A percentile compares a stretch with the other conserved stretches of the same genome.
Conservation (phyloP, 75 land plant species). For the Selaginella tamariscina region DNA sequence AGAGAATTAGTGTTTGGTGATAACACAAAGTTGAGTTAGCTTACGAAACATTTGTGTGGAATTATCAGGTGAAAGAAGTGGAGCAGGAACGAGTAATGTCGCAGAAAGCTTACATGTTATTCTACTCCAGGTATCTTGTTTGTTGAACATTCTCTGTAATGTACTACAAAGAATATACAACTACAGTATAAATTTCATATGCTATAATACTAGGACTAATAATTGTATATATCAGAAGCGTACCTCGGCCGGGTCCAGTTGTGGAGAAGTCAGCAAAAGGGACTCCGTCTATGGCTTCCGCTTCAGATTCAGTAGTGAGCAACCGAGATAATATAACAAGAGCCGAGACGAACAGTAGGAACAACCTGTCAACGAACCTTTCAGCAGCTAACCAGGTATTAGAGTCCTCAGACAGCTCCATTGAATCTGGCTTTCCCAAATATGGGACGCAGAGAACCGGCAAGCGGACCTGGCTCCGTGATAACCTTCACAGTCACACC, state of each 20-base stretch:
- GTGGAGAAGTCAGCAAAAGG: not conserved
- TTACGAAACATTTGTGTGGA: not conserved
- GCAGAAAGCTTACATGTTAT: constrained; percentile 78
- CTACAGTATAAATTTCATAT: no score
- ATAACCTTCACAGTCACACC: not conserved
- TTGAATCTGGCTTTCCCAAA: not conserved
- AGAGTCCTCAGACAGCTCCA: not conserved
- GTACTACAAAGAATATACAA: no score
- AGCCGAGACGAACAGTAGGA: not conserved
- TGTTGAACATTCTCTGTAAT: no score
- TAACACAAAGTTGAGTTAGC: no score
- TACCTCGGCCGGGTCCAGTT: not conserved
- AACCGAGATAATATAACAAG: not conserved
- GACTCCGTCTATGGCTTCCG: no score
- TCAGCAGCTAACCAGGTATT: not conserved
- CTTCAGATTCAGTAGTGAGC: not conserved
- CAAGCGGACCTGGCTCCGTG: not conserved
- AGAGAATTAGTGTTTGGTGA: no score
- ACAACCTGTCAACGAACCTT: not conserved
- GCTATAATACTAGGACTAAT: not conserved
- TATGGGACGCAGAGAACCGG: not conserved
- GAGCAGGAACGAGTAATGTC: constrained; percentile 49
- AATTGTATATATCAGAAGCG: not conserved
- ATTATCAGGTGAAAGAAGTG: constrained; percentile 61
- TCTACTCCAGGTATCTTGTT: constrained; percentile 54